Conservation (phyloP, 2,329 filamentous ascomycete genomes). For the Phaeophleospora eucalypticola region DNA sequence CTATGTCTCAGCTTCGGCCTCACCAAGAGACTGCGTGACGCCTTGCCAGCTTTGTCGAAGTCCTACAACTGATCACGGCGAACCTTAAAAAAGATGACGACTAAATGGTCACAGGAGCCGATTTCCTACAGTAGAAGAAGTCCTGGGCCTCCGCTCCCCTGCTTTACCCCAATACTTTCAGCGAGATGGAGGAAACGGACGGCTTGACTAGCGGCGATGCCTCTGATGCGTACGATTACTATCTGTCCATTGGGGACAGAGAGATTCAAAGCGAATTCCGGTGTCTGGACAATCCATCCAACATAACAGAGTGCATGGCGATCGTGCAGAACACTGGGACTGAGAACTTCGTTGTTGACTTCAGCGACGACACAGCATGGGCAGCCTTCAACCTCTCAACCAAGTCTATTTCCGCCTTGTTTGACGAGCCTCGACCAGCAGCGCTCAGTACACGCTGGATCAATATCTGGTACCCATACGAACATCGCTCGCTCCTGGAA, state of each 20-base stretch:
- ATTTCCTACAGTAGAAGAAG: conserved; percentile 3
- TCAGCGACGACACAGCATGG: conserved; percentile 53
- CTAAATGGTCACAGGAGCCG: conserved; percentile 8
- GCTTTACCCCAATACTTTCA: neutral
- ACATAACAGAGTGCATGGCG: conserved; percentile 45
- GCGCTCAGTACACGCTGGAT: conserved; percentile 65
- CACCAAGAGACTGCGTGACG: conserved; percentile 1
- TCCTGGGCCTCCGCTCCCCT: neutral
- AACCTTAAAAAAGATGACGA: conserved; percentile 3
- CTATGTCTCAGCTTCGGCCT: conserved; percentile 12
- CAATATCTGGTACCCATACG: conserved; percentile 66
- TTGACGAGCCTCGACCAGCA: conserved; percentile 41
- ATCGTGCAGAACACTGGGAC: conserved; percentile 41
- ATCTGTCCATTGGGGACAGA: conserved; percentile 14
- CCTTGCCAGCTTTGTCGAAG: conserved; percentile 3
- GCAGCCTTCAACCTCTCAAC: conserved; percentile 53
- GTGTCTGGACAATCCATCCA: conserved; percentile 51
- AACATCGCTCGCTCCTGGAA: conserved; percentile 54
- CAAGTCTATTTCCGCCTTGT: conserved; percentile 40
- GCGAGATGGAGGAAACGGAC: conserved; percentile 12
- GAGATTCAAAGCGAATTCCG: conserved; percentile 37
- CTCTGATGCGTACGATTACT: conserved; percentile 17
- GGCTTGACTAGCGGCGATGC: conserved; percentile 3
- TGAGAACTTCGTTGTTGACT: conserved; percentile 63
- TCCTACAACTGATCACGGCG: conserved; percentile 3